A percentile compares a stretch with the other conserved stretches of the same genome.
Evolutionary conservation across 495 filamentous ascomycete genomes (phyloP).

Genomic region (Letharia lupina): DNA sequence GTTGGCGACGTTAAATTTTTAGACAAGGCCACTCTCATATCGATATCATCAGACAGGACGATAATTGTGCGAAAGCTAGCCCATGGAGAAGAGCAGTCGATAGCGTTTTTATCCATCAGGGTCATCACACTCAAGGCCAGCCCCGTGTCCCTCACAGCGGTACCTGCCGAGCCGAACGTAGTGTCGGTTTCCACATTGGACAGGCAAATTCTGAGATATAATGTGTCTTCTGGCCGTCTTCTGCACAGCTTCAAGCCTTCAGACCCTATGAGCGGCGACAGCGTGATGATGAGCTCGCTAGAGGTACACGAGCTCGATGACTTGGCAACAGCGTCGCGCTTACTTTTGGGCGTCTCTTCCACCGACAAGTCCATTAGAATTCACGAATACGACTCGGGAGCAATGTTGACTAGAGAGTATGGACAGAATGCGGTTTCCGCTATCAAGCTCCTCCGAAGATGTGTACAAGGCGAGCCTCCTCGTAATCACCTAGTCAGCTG

Average conservation of each 20-base stretch:
- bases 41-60: conserved; percentile 82
- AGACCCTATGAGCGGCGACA: conserved; percentile 68
- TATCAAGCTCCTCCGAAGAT: conserved; percentile 57
- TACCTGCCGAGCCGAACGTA: conserved; percentile 49
- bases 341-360: conserved; percentile 76
- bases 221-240: conserved; percentile 61
- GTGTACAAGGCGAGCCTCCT: conserved; percentile 35
- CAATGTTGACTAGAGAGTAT: conserved; percentile 77
- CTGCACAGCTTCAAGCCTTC: conserved; percentile 68
- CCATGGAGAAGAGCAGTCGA: conserved; percentile 49
- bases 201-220: conserved; percentile 67
- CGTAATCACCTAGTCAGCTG: conserved; percentile 53
- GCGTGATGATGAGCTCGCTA: conserved; percentile 73
- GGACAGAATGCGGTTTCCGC: conserved; percentile 88
- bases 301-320: conserved; percentile 43
- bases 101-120: conserved; percentile 66
- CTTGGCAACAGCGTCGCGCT: conserved; percentile 31
- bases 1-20: conserved; percentile 57
- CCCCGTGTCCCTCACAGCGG: conserved; percentile 70
- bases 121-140: conserved; percentile 77
- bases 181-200: conserved; percentile 75
- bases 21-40: conserved; percentile 62
- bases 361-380: conserved; percentile 91
- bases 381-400: conserved; percentile 69
- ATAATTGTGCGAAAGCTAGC: conserved; percentile 65